Evolutionary conservation across 768 basidiomycete genomes (phyloP).

Genomic region (Russula abietina): DNA sequence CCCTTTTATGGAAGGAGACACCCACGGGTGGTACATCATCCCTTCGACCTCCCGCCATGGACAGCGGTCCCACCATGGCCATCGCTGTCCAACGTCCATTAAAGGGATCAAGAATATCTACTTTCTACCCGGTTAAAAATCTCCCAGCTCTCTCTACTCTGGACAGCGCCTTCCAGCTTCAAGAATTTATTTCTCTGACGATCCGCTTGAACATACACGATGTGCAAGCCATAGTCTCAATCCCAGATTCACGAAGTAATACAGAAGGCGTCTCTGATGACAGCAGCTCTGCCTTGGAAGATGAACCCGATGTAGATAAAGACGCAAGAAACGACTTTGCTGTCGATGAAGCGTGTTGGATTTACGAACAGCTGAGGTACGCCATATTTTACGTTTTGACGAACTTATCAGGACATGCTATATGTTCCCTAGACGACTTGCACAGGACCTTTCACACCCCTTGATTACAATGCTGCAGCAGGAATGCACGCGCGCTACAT

Average conservation of each 20-base stretch:
- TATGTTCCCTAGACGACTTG: conserved; percentile 56
- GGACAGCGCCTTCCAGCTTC: conserved; percentile 90
- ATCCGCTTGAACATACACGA: conserved; percentile 85
- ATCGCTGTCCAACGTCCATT: conserved; percentile 54
- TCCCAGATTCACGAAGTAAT: conserved; percentile 44
- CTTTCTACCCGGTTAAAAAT: conserved; percentile 71
- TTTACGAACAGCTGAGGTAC: conserved; percentile 62
- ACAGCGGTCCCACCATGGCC: conserved; percentile 22
- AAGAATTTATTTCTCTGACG: conserved; percentile 88
- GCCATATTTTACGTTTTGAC: conserved; percentile 15
- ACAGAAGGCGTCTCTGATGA: conserved; percentile 26
- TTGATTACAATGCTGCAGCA: conserved; percentile 79
- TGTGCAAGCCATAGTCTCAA: conserved; percentile 69
- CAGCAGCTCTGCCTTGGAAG: conserved; percentile 23
- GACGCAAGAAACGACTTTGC: conserved; percentile 42
- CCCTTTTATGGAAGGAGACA: no score
- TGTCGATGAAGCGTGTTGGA: conserved; percentile 83
- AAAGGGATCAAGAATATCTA: conserved; percentile 70
- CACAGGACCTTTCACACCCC: conserved; percentile 81
- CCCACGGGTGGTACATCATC: no score
- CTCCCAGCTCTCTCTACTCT: conserved; percentile 66
- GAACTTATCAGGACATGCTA: background rate
- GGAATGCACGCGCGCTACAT: conserved; percentile 79
- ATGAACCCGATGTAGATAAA: conserved; percentile 33
- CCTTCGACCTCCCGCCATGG: no score